These are phyloP conservation scores for Cucurbita ficifolia DNA, from an alignment of 306 rosid genomes.

Conservation along the genomic window DNA sequence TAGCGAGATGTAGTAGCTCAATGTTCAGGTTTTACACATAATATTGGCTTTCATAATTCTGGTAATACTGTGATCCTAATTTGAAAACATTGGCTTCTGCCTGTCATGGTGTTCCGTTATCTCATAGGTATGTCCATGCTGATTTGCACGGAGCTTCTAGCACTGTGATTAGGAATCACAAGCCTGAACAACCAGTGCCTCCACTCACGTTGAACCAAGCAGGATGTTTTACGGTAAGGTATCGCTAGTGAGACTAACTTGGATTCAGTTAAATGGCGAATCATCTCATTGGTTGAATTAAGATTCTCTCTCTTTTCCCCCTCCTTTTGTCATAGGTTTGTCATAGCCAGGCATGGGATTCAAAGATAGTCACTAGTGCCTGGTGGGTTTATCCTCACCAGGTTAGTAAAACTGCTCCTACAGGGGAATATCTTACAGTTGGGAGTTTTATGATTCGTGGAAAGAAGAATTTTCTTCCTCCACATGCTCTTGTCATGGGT, in stretches of 20 bases:
- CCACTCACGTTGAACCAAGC: constrained; percentile 92
- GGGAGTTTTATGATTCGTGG: constrained; percentile 99
- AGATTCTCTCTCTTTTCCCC: neutral
- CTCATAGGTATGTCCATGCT: constrained; percentile 76
- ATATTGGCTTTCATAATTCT: neutral
- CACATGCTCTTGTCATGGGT: constrained; percentile 96
- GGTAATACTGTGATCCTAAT: neutral
- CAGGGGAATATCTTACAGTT: constrained; percentile 94
- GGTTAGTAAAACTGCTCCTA: constrained; percentile 99
- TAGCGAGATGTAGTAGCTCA: neutral
- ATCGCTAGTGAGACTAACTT: neutral
- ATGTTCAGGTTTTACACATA: neutral
- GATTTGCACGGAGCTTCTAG: constrained; percentile 97
- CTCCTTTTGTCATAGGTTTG: constrained; percentile 50
- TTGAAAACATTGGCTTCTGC: constrained; percentile 13
- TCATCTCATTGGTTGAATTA: constrained; percentile 1
- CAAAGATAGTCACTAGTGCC: constrained; percentile 98
- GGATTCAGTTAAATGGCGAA: constrained; percentile 15
- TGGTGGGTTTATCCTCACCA: constrained; percentile 99
- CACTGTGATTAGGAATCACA: constrained; percentile 80
- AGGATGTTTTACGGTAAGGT: constrained; percentile 84
- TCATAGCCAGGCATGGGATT: constrained; percentile 97
- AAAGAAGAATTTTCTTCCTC: constrained; percentile 90
- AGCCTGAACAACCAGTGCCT: constrained; percentile 76
- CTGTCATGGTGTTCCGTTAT: constrained; percentile 19